Percentiles rank a stretch among this genome's conserved stretches.
Evolutionary conservation across 331 rosid species (phyloP).

Genomic region (Malus hybrid): DNA sequence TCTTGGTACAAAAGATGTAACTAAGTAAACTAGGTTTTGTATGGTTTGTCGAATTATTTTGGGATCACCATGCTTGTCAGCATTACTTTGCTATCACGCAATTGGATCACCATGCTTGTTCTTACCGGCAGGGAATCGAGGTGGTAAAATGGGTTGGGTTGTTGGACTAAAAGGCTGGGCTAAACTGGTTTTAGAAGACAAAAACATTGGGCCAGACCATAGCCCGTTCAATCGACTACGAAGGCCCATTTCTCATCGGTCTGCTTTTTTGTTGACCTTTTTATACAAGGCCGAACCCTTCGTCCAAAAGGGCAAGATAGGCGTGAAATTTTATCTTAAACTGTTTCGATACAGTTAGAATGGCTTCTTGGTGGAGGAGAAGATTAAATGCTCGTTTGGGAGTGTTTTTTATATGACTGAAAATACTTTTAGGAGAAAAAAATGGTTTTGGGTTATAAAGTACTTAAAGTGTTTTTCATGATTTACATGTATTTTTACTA

Average conservation of each 20-base stretch:
- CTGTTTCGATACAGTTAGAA: no score
- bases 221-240: not conserved
- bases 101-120: not conserved
- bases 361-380: not conserved
- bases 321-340: no score
- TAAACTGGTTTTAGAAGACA: not conserved
- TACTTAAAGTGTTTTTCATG: no score
- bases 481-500: no score
- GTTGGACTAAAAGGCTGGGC: not conserved
- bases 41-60: no score
- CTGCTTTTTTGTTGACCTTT: not conserved
- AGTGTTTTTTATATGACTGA: no score
- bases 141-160: not conserved
- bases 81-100: not conserved
- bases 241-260: not conserved
- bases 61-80: no score
- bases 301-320: not conserved
- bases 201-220: not conserved
- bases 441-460: no score
- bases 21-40: no score
- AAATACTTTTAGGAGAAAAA: no score
- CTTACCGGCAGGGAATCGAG: not conserved
- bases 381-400: no score
- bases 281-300: not conserved
- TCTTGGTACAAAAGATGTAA: no score